These are phyloP conservation scores for Linum lewisii DNA, from an alignment of 345 rosid species.

Conservation along the genomic window DNA sequence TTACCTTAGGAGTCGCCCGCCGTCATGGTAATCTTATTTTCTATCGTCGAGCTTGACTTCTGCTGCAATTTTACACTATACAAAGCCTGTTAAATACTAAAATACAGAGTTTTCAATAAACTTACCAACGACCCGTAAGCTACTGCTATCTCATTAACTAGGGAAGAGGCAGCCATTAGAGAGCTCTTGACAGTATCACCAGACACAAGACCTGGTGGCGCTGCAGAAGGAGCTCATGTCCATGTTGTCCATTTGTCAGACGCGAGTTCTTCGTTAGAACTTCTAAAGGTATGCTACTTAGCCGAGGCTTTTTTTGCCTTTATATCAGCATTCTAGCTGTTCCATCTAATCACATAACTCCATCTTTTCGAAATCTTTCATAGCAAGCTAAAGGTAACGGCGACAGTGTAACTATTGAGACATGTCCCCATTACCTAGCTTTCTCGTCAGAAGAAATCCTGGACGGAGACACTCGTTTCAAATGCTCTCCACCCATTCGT, in stretches of 20 bases:
- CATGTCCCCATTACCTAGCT: conserved; percentile 94
- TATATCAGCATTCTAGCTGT: too few species aligned
- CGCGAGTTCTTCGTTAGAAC: conserved; percentile 62
- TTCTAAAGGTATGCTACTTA: conserved; percentile 48
- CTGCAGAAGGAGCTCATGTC: conserved; percentile 88
- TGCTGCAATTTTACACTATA: neutral
- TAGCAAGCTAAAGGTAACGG: conserved; percentile 75
- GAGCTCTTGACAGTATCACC: conserved; percentile 57
- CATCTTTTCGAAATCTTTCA: neutral
- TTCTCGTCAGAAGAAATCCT: conserved; percentile 86
- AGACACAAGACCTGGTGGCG: conserved; percentile 64
- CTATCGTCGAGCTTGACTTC: neutral
- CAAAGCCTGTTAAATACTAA: neutral
- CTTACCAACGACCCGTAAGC: conserved; percentile 1
- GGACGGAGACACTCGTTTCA: conserved; percentile 91
- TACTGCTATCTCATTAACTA: conserved; percentile 17
- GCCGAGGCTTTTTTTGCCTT: too few species aligned
- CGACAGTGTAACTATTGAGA: conserved; percentile 77
- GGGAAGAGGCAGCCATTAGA: conserved; percentile 87
- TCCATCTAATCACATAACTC: neutral
- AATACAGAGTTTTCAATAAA: too few species aligned
- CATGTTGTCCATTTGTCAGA: conserved; percentile 92
- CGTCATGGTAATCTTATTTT: conserved; percentile 38
- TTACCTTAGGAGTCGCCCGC: conserved; percentile 78
- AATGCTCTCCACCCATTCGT: conserved; percentile 93